phyloP scores from a whole-genome alignment of 1,284 basidiomycete species.

The Puccinia hordei region DNA sequence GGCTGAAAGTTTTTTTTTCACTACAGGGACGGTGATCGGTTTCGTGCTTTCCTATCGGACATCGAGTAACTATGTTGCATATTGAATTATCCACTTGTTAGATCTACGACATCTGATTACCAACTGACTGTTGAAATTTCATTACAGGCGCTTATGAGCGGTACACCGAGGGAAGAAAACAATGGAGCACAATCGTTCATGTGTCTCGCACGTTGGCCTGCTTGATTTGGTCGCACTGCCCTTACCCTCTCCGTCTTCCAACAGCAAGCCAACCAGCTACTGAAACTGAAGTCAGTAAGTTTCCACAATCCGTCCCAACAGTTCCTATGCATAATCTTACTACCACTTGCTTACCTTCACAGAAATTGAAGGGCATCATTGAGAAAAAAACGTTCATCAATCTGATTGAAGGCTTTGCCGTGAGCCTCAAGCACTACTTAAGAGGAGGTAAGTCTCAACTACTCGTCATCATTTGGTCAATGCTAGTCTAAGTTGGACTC shows the following conservation, averaged over 20 bases:
- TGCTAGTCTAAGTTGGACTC: background rate
- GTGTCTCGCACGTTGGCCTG: slow-evolving; percentile 21
- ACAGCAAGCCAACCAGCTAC: background rate
- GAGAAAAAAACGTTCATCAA: slow-evolving; percentile 48
- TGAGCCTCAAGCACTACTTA: slow-evolving; percentile 43
- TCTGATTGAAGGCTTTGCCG: slow-evolving; percentile 40
- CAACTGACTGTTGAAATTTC: background rate
- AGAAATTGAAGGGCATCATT: slow-evolving; percentile 23
- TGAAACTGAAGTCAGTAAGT: slow-evolving; percentile 14
- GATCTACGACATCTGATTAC: background rate
- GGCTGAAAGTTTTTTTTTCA: background rate
- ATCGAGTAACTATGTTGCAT: slow-evolving; percentile 28
- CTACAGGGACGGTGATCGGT: slow-evolving; percentile 42
- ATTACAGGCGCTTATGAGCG: slow-evolving; percentile 42
- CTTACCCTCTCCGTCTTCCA: slow-evolving; percentile 7
- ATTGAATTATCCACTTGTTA: background rate
- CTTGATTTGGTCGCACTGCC: slow-evolving; percentile 35
- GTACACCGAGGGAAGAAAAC: slow-evolving; percentile 42
- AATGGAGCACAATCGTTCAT: slow-evolving; percentile 39
- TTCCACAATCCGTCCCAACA: background rate
- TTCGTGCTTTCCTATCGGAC: slow-evolving; percentile 49
- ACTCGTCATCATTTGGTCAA: background rate
- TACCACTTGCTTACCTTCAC: background rate
- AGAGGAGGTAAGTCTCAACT: slow-evolving; percentile 31
- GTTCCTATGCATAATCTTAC: too few relatives aligned